Percentiles rank a stretch among this genome's conserved stretches.
These are phyloP conservation scores for Kregervanrija delftensis DNA, from an alignment of 805 yeast genomes.

Conservation along the genomic window DNA sequence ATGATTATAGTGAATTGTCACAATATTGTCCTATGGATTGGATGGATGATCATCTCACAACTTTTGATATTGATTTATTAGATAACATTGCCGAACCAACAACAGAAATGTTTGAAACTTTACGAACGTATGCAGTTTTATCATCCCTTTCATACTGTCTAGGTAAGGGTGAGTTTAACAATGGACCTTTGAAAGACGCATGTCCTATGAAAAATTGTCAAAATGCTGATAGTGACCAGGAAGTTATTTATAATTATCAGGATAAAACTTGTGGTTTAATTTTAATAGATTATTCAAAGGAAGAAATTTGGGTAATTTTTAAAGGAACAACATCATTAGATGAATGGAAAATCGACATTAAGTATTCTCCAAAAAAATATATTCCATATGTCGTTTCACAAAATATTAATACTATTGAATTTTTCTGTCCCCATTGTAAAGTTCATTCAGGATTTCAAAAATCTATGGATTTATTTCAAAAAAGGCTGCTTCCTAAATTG, in stretches of 20 bases:
- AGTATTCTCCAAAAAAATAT: slow-evolving; percentile 30
- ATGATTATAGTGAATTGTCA: no score
- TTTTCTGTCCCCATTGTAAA: slow-evolving; percentile 42
- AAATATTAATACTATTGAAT: background rate
- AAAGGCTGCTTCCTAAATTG: slow-evolving; percentile 28
- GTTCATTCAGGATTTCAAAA: slow-evolving; percentile 60
- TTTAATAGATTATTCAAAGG: slow-evolving; percentile 38
- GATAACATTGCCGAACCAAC: no score
- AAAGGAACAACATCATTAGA: slow-evolving; percentile 57
- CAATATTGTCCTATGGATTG: no score
- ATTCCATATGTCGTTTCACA: slow-evolving; percentile 29
- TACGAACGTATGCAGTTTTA: slow-evolving; percentile 17
- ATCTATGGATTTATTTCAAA: slow-evolving; percentile 35
- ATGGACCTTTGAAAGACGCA: slow-evolving; percentile 23
- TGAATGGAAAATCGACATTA: slow-evolving; percentile 58
- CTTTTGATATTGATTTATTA: no score
- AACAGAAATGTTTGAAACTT: no score
- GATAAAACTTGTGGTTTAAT: slow-evolving; percentile 48
- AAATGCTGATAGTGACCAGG: slow-evolving; percentile 19
- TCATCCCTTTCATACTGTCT: slow-evolving; percentile 31
- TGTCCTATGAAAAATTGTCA: slow-evolving; percentile 30
- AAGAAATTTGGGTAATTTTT: slow-evolving; percentile 42
- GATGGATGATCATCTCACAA: no score
- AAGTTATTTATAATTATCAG: slow-evolving; percentile 34
- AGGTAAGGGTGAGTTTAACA: slow-evolving; percentile 12